These are phyloP conservation scores for Alisma plantagoaquatica DNA, from an alignment of 106 monocot species.

Conservation along the genomic window DNA sequence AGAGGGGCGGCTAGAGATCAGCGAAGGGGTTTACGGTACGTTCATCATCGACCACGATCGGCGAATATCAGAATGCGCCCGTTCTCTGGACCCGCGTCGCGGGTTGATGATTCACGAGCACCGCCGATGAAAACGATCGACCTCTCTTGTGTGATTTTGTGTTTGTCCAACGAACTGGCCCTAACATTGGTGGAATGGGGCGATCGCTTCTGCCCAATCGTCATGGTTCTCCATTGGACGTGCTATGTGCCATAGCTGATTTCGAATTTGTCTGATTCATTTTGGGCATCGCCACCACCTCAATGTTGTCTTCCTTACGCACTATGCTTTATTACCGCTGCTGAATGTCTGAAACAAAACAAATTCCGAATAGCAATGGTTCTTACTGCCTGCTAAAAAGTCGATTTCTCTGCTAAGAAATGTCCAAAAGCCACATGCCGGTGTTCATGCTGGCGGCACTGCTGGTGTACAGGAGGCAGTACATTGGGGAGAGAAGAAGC, in stretches of 20 bases:
- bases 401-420: too few relatives aligned
- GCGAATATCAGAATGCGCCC: too few relatives aligned
- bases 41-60: too few relatives aligned
- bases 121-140: too few relatives aligned
- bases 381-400: too few relatives aligned
- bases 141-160: too few relatives aligned
- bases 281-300: too few relatives aligned
- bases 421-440: constrained; percentile 80
- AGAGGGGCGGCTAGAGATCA: constrained; percentile 85
- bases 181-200: not conserved
- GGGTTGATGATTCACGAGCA: not conserved
- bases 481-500: constrained; percentile 68
- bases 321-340: too few relatives aligned
- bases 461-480: constrained; percentile 71
- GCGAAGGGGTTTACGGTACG: constrained; percentile 86
- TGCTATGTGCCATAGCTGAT: not conserved
- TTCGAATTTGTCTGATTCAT: not conserved
- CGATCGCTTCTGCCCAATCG: not conserved
- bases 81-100: too few relatives aligned
- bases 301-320: constrained; percentile 67
- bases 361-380: too few relatives aligned
- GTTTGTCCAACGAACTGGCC: too few relatives aligned
- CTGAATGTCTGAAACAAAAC: too few relatives aligned
- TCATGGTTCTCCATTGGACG: not conserved
- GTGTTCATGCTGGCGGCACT: constrained; percentile 92